These are phyloP conservation scores for Lasiosphaeris hirsuta DNA, from an alignment of 495 filamentous ascomycete genomes.

Conservation along the genomic window DNA sequence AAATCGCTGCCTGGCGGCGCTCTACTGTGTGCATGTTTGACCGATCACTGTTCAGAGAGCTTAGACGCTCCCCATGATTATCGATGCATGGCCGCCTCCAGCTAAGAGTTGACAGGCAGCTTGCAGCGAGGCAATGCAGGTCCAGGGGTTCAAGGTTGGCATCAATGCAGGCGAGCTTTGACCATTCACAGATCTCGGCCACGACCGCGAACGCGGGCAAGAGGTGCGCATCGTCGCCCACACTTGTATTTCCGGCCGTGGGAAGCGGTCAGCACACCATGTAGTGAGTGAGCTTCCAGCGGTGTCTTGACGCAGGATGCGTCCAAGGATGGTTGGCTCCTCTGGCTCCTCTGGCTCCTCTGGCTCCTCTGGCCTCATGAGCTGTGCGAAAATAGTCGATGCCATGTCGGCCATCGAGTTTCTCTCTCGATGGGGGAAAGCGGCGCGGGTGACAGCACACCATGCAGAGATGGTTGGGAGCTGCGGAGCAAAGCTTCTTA, in stretches of 20 bases:
- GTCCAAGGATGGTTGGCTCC: constrained; percentile 16
- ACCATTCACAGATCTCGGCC: neutral
- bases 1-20: neutral
- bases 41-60: neutral
- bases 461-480: constrained; percentile 2
- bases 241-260: no score
- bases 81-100: constrained; percentile 2
- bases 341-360: neutral
- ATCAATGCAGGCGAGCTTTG: constrained; percentile 15
- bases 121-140: constrained; percentile 16
- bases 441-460: constrained; percentile 14
- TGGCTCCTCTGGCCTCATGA: neutral
- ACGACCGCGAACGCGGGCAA: neutral
- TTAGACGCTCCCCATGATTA: neutral
- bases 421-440: constrained; percentile 10
- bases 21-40: constrained; percentile 1
- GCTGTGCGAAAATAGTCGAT: neutral
- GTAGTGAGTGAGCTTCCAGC: no score
- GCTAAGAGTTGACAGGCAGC: constrained; percentile 9
- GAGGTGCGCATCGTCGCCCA: no score
- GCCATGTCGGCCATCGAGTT: constrained; percentile 8
- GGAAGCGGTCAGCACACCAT: neutral
- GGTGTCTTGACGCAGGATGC: constrained; percentile 5
- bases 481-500: neutral
- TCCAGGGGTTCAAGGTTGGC: constrained; percentile 14